These are phyloP conservation scores for Termitomyces sp. DNA, from an alignment of 768 basidiomycete species.

Conservation along the genomic window DNA sequence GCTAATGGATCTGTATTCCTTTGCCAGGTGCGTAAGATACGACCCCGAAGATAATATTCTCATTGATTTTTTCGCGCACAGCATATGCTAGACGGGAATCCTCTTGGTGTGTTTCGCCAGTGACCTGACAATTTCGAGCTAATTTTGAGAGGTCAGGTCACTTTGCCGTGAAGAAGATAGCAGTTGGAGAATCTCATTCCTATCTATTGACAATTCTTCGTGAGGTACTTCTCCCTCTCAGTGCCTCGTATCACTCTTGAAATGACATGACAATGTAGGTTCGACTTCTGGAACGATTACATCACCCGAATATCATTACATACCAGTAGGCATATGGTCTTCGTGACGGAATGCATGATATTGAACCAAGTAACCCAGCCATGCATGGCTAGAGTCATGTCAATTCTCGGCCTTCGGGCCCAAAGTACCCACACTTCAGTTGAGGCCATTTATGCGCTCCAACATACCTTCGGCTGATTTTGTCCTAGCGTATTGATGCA, in stretches of 20 bases:
- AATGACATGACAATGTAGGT: conserved; percentile 40
- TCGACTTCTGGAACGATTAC: conserved; percentile 77
- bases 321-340: conserved; percentile 57
- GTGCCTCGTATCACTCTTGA: neutral
- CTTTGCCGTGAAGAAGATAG: conserved; percentile 96
- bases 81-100: conserved; percentile 67
- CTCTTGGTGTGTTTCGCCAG: conserved; percentile 51
- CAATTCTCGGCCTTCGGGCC: conserved; percentile 90
- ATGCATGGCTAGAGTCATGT: conserved; percentile 86
- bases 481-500: conserved; percentile 77
- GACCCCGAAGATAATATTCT: neutral
- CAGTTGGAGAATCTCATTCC: conserved; percentile 85
- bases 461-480: neutral
- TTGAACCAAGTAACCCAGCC: conserved; percentile 31
- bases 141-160: conserved; percentile 42
- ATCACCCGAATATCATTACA: conserved; percentile 91
- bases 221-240: conserved; percentile 44
- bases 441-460: conserved; percentile 24
- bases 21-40: conserved; percentile 59
- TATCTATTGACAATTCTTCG: conserved; percentile 81
- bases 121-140: conserved; percentile 3
- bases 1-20: conserved; percentile 90
- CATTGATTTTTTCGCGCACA: neutral
- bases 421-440: conserved; percentile 85
- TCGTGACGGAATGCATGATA: neutral